Conservation (phyloP, 495 filamentous ascomycete genomes). For the Penicillium arizonense region DNA sequence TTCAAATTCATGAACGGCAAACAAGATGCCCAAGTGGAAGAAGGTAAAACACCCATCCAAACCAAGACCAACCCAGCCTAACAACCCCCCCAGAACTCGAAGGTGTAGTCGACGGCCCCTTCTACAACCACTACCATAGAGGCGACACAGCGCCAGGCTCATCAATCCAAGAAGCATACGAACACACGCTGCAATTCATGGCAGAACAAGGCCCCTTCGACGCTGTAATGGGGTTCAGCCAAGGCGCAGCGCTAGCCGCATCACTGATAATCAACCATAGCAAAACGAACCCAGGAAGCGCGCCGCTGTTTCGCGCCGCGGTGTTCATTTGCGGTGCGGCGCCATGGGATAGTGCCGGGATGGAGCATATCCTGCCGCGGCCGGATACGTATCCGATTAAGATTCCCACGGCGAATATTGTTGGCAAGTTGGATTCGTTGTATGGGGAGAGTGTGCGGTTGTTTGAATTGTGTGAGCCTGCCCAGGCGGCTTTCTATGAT, state of each 20-base stretch:
- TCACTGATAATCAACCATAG: constrained; percentile 35
- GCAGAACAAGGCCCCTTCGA: constrained; percentile 43
- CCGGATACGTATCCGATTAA: constrained; percentile 21
- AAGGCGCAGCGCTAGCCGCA: constrained; percentile 40
- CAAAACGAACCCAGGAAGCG: constrained; percentile 21
- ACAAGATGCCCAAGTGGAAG: constrained; percentile 24
- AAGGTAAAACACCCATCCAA: constrained; percentile 20
- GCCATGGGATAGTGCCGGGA: constrained; percentile 32
- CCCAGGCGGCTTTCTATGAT: constrained; percentile 33
- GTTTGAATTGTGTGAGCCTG: constrained; percentile 36
- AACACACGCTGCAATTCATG: constrained; percentile 31
- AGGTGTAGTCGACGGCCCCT: constrained; percentile 35
- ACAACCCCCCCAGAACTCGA: constrained; percentile 27
- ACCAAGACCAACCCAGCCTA: not conserved
- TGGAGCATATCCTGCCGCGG: constrained; percentile 9
- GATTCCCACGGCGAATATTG: constrained; percentile 43
- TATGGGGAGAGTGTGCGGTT: constrained; percentile 29
- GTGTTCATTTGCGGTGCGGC: constrained; percentile 39
- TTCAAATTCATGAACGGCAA: constrained; percentile 38
- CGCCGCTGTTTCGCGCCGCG: constrained; percentile 37
- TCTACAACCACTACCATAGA: constrained; percentile 38
- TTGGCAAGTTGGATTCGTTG: constrained; percentile 34
- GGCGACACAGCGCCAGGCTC: constrained; percentile 21
- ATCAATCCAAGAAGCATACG: constrained; percentile 29
- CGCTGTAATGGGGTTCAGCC: constrained; percentile 45